phyloP scores from a whole-genome alignment of 768 basidiomycete species.

The Podaxis carcinomalis region DNA sequence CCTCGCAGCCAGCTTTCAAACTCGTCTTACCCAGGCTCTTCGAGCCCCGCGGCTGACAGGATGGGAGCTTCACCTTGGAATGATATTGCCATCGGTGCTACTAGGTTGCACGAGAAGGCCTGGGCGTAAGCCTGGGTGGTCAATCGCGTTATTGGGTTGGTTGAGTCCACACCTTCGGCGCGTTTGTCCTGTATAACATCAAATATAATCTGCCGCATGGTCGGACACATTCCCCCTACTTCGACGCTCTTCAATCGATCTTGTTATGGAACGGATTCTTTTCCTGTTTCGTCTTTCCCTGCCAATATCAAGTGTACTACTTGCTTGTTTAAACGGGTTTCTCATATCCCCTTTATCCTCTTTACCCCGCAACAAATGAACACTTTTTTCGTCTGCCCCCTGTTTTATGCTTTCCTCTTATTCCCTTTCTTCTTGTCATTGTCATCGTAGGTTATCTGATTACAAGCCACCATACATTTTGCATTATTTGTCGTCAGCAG shows the following conservation, averaged over 20 bases:
- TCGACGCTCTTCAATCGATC: background rate
- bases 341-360: background rate
- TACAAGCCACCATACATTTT: constrained; percentile 36
- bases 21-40: constrained; percentile 43
- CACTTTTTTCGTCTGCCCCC: background rate
- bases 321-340: background rate
- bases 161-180: background rate
- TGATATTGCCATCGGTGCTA: constrained; percentile 41
- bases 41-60: constrained; percentile 55
- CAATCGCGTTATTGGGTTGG: background rate
- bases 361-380: background rate
- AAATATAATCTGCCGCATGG: constrained; percentile 3
- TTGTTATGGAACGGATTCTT: constrained; percentile 4
- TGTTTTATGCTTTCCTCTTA: constrained; percentile 8
- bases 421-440: constrained; percentile 16
- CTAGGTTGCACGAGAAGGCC: constrained; percentile 53
- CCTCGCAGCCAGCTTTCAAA: constrained; percentile 48
- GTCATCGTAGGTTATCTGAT: constrained; percentile 21
- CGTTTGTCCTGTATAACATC: constrained; percentile 5
- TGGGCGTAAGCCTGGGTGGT: constrained; percentile 38
- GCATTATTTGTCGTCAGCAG: constrained; percentile 33
- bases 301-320: constrained; percentile 7
- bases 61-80: constrained; percentile 59
- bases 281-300: background rate
- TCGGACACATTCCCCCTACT: background rate